Conservation (phyloP, 2,329 filamentous ascomycete genomes). For the Aspergillus sp. region DNA sequence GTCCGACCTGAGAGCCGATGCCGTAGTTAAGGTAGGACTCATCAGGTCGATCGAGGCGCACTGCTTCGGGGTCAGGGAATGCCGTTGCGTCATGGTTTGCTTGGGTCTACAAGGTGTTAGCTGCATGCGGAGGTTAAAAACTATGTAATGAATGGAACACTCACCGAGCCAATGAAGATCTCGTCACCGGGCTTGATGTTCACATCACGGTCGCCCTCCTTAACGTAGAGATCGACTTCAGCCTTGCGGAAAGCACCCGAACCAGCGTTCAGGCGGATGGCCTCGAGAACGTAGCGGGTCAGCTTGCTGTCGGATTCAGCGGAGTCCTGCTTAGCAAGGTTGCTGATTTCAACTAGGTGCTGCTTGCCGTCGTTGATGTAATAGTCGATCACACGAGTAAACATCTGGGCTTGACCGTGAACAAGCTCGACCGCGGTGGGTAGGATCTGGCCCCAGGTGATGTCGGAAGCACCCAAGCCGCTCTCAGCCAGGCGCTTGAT, state of each 20-base stretch:
- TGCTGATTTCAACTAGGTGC: slow-evolving; percentile 62
- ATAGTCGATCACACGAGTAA: slow-evolving; percentile 71
- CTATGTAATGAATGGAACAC: background rate
- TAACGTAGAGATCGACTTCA: slow-evolving; percentile 47
- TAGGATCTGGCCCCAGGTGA: slow-evolving; percentile 70
- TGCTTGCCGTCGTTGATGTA: slow-evolving; percentile 61
- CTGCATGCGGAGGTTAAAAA: background rate
- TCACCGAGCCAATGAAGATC: slow-evolving; percentile 64
- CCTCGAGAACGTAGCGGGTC: slow-evolving; percentile 70
- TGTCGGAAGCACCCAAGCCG: slow-evolving; percentile 63
- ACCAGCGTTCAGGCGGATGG: slow-evolving; percentile 65
- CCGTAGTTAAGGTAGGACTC: slow-evolving; percentile 66
- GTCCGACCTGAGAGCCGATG: slow-evolving; percentile 61
- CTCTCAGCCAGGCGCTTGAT: slow-evolving; percentile 64
- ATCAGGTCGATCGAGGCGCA: slow-evolving; percentile 64
- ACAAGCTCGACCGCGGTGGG: slow-evolving; percentile 67
- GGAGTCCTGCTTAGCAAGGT: slow-evolving; percentile 56
- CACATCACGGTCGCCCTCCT: slow-evolving; percentile 53
- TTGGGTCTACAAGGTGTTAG: slow-evolving; percentile 30
- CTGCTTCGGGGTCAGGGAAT: slow-evolving; percentile 30
- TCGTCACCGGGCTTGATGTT: slow-evolving; percentile 57
- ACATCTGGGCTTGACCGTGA: slow-evolving; percentile 70
- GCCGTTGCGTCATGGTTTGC: slow-evolving; percentile 57
- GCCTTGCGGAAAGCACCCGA: slow-evolving; percentile 62
- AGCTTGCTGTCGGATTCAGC: slow-evolving; percentile 63